A percentile compares a stretch with the other conserved stretches of the same genome.
These are phyloP conservation scores for Fomitopsis palustris DNA, from an alignment of 1,284 basidiomycete species.

Conservation along the genomic window DNA sequence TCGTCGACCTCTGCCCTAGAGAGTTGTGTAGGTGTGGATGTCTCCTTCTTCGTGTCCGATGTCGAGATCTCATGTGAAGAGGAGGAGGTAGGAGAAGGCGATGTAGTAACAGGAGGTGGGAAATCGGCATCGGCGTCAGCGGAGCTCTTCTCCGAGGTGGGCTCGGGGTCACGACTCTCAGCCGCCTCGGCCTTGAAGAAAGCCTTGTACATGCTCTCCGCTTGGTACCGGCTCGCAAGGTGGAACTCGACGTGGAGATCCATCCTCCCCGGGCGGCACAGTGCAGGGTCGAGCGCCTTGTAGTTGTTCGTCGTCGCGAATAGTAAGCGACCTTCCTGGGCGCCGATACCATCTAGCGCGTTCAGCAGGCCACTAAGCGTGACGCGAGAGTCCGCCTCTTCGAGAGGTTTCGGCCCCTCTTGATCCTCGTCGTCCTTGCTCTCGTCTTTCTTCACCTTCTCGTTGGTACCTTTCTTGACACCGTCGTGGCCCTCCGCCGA, in stretches of 20 bases:
- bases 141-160: constrained; percentile 4
- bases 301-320: constrained; percentile 79
- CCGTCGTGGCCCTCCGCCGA: constrained; percentile 21
- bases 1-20: background rate
- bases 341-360: constrained; percentile 71
- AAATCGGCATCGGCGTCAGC: constrained; percentile 10
- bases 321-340: constrained; percentile 73
- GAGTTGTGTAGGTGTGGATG: background rate
- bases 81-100: constrained; percentile 17
- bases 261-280: constrained; percentile 74
- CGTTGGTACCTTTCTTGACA: background rate
- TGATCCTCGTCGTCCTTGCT: background rate
- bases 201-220: constrained; percentile 54
- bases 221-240: constrained; percentile 65
- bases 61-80: constrained; percentile 27
- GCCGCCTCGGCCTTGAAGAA: constrained; percentile 46
- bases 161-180: background rate
- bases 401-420: background rate
- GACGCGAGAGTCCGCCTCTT: constrained; percentile 34
- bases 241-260: constrained; percentile 74
- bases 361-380: constrained; percentile 73
- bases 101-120: background rate
- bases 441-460: background rate
- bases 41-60: background rate
- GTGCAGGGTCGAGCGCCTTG: constrained; percentile 61